Base-by-base conservation (phyloP, 106 monocot species). In the Phalaenopsis aphrodite region DNA sequence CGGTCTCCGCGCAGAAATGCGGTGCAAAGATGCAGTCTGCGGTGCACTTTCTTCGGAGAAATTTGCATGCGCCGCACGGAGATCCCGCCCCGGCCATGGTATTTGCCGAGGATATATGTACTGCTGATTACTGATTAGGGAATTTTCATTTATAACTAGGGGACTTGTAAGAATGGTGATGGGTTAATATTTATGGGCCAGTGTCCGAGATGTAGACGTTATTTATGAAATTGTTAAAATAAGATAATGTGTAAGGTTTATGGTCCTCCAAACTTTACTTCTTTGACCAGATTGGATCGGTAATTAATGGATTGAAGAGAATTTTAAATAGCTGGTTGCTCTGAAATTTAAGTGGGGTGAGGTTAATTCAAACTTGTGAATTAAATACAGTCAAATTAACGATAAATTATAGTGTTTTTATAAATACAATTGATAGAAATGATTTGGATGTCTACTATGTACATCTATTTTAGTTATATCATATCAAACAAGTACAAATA, bases 41-140 rank as follows among this genome's bases (percentile, higher is more conserved):
- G 16, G 80, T 82, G 67, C 93, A 93, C 86, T 88, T 93, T 41
- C 93, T 74, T 61, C 93, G 56, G 78, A 93, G 84, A 85, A 93
- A 93, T 85, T 93, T 93, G 90, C 93, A 93, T 21, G 93, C 93
- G 2, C 93, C 90, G 56, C 93, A 93, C 2, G 93, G 93, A 21
- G 86, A 80, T 3, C 88, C 88, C 18, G 74, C 56, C n/a, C 55
- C 56, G 17, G 81, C 55, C 38, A 73, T 67, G 52, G 11, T 52
- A 52, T 52, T 65, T 65, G 19, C 7, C 64, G 6, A 19, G 23
- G 9, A 65, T 8, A 21, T 3, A 21, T 65, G 5, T 0, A 24
- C 12, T 23, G 64, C 64, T 65, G 30, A 30, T 30, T 30, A 30
- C 30, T 30, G 30, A 30, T 30, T 30, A 30, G 30, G 30, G 30